Percentiles rank a stretch among this genome's conserved stretches.
Evolutionary conservation across 331 rosid genomes (phyloP).

Genomic region (Cydonia oblonga): DNA sequence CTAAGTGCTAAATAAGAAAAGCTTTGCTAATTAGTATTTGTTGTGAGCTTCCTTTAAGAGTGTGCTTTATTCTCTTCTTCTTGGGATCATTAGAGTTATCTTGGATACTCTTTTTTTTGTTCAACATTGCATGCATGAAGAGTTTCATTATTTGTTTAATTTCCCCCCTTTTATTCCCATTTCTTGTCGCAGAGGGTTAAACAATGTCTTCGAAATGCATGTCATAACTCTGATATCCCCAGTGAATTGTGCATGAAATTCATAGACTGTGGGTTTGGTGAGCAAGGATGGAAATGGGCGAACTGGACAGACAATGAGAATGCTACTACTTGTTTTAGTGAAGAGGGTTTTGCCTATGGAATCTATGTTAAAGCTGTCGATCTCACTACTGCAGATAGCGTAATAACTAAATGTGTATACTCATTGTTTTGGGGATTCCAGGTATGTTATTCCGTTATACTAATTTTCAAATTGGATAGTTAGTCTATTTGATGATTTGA

Average conservation of each 20-base stretch:
- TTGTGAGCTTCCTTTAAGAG: no score
- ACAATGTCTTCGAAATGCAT: constrained; percentile 63
- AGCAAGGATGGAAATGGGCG: not conserved
- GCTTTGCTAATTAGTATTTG: no score
- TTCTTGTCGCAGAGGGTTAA: constrained; percentile 54
- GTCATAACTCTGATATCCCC: constrained; percentile 6
- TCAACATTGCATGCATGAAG: not conserved
- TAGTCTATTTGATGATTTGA: no score
- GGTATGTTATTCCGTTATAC: constrained; percentile 37
- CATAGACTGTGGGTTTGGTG: constrained; percentile 52
- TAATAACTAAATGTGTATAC: constrained; percentile 47
- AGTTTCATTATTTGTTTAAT: not conserved
- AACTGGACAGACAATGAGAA: constrained; percentile 4
- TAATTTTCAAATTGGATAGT: no score
- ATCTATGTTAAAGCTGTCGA: constrained; percentile 46
- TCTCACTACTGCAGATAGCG: constrained; percentile 31
- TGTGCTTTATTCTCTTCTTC: no score
- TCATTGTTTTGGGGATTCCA: constrained; percentile 89
- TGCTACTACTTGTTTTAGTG: constrained; percentile 36
- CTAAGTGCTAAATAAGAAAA: no score
- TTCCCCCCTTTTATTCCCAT: constrained; percentile 4
- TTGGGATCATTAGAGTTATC: no score
- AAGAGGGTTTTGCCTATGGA: constrained; percentile 32
- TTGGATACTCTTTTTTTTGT: no score
- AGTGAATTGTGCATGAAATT: constrained; percentile 18